Evolutionary conservation across 306 rosid species (phyloP).

Genomic region (Sicyos baderoa): DNA sequence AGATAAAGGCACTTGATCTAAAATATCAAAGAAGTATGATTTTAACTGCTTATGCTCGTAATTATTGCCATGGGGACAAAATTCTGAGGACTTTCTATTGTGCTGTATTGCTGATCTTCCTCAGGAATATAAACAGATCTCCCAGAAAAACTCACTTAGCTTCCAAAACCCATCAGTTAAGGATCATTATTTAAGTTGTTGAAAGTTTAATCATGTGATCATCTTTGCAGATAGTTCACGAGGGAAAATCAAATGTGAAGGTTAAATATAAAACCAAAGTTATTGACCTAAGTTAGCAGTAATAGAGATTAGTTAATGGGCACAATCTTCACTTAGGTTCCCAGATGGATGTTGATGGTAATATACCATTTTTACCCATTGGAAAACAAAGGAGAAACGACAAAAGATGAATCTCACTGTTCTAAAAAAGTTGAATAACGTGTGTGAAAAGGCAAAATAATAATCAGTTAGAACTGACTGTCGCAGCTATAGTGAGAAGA

Average conservation of each 20-base stretch:
- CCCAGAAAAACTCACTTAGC: not conserved
- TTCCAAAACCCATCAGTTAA: constrained; percentile 4
- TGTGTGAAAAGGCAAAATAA: not conserved
- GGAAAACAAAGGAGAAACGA: constrained; percentile 6
- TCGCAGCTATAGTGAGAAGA: not conserved
- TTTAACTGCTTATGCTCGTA: not conserved
- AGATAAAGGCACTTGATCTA: not conserved
- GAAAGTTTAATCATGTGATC: not conserved
- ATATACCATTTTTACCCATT: not conserved
- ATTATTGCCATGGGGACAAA: not conserved
- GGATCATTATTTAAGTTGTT: not conserved
- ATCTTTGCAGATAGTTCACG: not conserved
- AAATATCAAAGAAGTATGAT: not conserved
- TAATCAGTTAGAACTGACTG: not conserved
- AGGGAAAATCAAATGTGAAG: constrained; percentile 3
- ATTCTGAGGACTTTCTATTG: not conserved
- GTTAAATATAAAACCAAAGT: not conserved
- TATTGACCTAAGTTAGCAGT: not conserved
- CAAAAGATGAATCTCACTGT: not conserved
- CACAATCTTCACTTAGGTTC: not conserved
- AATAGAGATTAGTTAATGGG: not conserved
- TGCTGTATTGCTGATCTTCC: not conserved
- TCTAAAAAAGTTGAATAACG: not conserved
- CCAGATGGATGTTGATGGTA: not conserved
- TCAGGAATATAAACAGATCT: not conserved